Evolutionary conservation across 2,329 filamentous ascomycete species (phyloP), one percentile per base, ranked within the genome.

Genomic region (Trichophyton verrucosum): DNA sequence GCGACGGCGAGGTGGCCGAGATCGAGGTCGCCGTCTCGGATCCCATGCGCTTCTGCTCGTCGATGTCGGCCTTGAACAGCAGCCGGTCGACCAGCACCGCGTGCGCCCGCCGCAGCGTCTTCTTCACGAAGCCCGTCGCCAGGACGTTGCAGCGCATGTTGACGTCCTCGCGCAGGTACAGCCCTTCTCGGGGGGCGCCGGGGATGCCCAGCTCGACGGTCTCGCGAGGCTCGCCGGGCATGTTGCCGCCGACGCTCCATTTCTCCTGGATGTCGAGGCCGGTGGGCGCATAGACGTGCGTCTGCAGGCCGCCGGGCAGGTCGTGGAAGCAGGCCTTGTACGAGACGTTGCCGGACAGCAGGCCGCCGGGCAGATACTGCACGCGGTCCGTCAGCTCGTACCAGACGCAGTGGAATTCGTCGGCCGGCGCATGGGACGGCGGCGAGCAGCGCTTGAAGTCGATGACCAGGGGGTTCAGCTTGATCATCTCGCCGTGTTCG

Each of bases 101-200:
- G 68, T 95, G 89, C 0, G 88, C 83, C 68, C 87, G 88, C 68
- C 88, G 88, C 53, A 95, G 80, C 13, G 88, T 94, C 74, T 85
- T 88, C 78, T 88, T 91, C 62, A 95, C 87, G 68, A 95, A 95
- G 6, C 77, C 75, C 0, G 85, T 80, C 76, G 94, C 82, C 64
- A 94, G 77, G 61, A 90, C 76, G 68, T 91, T 92, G 76, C 89
- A 95, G 61, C 82, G 82, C 78, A 95, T 85, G 64, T 90, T 86
- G 57, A 94, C 86, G 65, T 95, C 90, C 76, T 95, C 90, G n/a
- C 87, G 81, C 47, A 95, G 76, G 70, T 91, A 95, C 11, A 95
- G 76, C 0, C 89, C 90, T 46, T 82, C 77, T 22, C 79, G 73
- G 0, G 89, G 89, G 0, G 80, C 82, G 13, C 81, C 81, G 4